These are phyloP conservation scores for Ustilago loliicola DNA, from an alignment of 1,284 basidiomycete species.

Conservation along the genomic window DNA sequence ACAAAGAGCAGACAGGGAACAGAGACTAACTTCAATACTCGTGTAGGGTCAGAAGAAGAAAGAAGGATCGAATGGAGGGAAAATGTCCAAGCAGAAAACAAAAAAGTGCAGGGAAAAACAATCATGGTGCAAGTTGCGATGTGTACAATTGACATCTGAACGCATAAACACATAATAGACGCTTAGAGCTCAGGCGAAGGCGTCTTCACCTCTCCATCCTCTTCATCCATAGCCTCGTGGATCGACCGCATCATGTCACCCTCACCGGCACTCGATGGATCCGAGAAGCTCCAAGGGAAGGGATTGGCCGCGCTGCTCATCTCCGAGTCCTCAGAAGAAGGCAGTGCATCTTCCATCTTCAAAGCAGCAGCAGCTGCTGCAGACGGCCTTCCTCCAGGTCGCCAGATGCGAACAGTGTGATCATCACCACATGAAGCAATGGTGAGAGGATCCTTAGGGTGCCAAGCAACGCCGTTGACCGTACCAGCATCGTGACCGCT, in stretches of 20 bases:
- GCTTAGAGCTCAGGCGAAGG: constrained; percentile 24
- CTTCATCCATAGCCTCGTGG: constrained; percentile 46
- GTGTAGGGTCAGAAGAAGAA: not conserved
- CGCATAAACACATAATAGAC: too few species aligned
- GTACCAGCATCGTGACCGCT: constrained; percentile 85
- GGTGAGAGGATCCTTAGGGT: constrained; percentile 83
- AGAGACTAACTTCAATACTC: not conserved
- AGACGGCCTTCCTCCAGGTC: constrained; percentile 36
- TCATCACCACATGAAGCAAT: constrained; percentile 77
- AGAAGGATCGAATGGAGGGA: too few species aligned
- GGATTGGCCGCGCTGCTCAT: constrained; percentile 47
- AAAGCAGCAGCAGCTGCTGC: not conserved
- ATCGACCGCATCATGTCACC: constrained; percentile 44
- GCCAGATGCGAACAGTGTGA: constrained; percentile 63
- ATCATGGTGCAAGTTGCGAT: not conserved
- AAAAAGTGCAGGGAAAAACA: not conserved
- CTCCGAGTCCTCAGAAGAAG: constrained; percentile 49
- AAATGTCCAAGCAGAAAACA: not conserved
- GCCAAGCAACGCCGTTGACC: constrained; percentile 97
- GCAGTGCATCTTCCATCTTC: constrained; percentile 20
- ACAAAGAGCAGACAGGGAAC: not conserved
- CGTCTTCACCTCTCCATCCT: constrained; percentile 9
- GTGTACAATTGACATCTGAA: not conserved
- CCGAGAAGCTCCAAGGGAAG: constrained; percentile 48
- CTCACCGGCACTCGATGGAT: constrained; percentile 28